Conservation (phyloP, 1,139 yeast genomes). For the Pneumocystis sp. region DNA sequence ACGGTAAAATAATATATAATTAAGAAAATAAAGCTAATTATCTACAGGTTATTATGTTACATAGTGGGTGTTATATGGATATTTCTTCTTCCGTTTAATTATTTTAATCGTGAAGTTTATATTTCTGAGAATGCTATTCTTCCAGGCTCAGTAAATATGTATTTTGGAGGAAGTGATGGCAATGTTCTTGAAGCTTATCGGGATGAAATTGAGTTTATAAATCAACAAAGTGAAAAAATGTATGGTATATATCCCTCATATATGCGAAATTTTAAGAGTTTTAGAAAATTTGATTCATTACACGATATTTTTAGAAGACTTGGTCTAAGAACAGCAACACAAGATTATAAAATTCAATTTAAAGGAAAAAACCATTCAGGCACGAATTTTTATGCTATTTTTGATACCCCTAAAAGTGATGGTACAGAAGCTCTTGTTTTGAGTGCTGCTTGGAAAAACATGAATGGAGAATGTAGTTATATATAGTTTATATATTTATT, state of each 20-base stretch:
- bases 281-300: constrained; percentile 31
- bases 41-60: constrained; percentile 32
- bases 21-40: not conserved
- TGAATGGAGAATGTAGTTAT: constrained; percentile 28
- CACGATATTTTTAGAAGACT: constrained; percentile 50
- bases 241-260: constrained; percentile 9
- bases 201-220: constrained; percentile 34
- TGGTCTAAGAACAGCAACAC: constrained; percentile 55
- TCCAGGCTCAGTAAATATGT: constrained; percentile 91
- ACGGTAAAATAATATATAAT: not conserved
- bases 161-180: constrained; percentile 76
- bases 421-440: constrained; percentile 91
- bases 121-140: constrained; percentile 87
- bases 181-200: constrained; percentile 65
- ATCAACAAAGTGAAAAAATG: constrained; percentile 14
- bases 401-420: constrained; percentile 91
- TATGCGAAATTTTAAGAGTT: not conserved
- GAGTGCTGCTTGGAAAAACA: constrained; percentile 72
- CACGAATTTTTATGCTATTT: constrained; percentile 59
- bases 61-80: constrained; percentile 54
- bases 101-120: constrained; percentile 56
- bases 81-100: constrained; percentile 57
- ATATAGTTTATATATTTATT: not conserved
- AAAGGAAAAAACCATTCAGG: constrained; percentile 26
- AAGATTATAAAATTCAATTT: constrained; percentile 24